These are phyloP conservation scores for Chlorophyllum brunneum DNA, from an alignment of 768 basidiomycete genomes.

Conservation along the genomic window DNA sequence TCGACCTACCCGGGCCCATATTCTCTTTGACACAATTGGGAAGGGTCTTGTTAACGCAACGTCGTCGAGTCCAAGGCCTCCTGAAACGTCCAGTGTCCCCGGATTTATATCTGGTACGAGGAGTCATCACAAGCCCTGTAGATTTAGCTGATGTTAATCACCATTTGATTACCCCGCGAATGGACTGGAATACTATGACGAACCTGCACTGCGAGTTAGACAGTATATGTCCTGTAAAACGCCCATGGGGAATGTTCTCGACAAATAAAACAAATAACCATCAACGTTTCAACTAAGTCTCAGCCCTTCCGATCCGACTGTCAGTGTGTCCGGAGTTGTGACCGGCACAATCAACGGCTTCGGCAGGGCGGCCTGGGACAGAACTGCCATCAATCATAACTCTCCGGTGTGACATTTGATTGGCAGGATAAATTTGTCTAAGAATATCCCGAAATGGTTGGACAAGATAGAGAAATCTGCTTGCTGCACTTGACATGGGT, in stretches of 20 bases:
- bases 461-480: too few species aligned
- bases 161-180: too few species aligned
- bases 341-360: background rate
- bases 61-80: background rate
- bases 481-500: background rate
- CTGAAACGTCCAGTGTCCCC: background rate
- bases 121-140: too few species aligned
- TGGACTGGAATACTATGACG: background rate
- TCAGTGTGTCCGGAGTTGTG: background rate
- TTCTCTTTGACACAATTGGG: background rate
- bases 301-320: background rate
- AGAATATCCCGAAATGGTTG: too few species aligned
- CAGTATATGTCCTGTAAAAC: constrained; percentile 4
- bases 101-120: too few species aligned
- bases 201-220: background rate
- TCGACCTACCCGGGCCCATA: constrained; percentile 6
- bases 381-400: background rate
- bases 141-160: too few species aligned
- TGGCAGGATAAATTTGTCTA: background rate
- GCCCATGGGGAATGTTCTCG: background rate
- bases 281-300: background rate
- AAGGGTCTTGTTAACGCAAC: background rate
- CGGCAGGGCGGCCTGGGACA: background rate
- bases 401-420: constrained; percentile 3
- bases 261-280: background rate